These are phyloP conservation scores for Coprinellus aureogranulatus DNA, from an alignment of 768 basidiomycete genomes.

Conservation along the genomic window DNA sequence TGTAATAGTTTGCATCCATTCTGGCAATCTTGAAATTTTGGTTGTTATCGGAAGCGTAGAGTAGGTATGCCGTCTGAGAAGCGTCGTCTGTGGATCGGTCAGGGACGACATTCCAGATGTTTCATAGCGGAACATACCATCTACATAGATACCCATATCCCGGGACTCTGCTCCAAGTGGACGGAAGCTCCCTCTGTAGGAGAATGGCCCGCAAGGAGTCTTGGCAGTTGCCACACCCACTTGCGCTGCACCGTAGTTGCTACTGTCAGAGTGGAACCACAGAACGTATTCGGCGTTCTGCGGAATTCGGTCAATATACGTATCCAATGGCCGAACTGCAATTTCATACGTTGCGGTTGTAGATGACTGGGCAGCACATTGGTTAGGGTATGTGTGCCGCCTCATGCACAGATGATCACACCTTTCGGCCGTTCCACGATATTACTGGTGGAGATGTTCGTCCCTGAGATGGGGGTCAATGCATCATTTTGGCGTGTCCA, in stretches of 20 bases:
- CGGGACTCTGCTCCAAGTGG: conserved; percentile 59
- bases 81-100: conserved; percentile 14
- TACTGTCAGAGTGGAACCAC: conserved; percentile 69
- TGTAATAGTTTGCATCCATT: conserved; percentile 58
- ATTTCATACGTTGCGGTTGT: conserved; percentile 44
- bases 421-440: conserved; percentile 67
- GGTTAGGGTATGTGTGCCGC: neutral
- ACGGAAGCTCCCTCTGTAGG: conserved; percentile 52
- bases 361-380: conserved; percentile 38
- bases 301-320: neutral
- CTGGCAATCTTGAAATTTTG: conserved; percentile 66
- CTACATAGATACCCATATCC: conserved; percentile 58
- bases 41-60: conserved; percentile 68
- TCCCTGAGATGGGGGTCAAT: conserved; percentile 49
- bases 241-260: conserved; percentile 64
- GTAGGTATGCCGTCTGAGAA: conserved; percentile 51
- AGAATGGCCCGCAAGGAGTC: conserved; percentile 60
- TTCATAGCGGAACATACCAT: conserved; percentile 33
- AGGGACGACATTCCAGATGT: neutral
- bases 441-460: conserved; percentile 55
- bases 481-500: conserved; percentile 64
- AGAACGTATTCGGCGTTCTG: conserved; percentile 64
- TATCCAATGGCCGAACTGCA: neutral
- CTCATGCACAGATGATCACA: conserved; percentile 16
- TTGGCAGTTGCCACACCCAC: conserved; percentile 61